Evolutionary conservation across 2,329 filamentous ascomycete species (phyloP).

Genomic region (Fusarium aywerte): DNA sequence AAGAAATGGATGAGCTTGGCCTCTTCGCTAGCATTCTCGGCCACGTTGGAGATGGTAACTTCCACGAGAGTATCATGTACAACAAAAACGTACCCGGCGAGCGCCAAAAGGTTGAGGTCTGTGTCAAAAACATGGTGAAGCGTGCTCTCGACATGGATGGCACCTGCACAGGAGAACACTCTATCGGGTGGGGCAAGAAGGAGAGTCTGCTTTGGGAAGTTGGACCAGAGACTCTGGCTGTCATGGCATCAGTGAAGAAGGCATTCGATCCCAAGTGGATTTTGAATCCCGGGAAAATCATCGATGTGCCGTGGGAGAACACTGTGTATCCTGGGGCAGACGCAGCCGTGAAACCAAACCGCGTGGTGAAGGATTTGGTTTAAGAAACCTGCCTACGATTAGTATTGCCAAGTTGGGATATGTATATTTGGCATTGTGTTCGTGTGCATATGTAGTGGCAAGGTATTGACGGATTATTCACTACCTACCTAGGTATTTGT

Average conservation of each 20-base stretch:
- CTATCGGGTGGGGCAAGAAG: slow-evolving; percentile 88
- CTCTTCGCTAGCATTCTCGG: slow-evolving; percentile 89
- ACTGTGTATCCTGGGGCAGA: slow-evolving; percentile 33
- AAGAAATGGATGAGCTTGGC: slow-evolving; percentile 86
- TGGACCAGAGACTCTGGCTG: slow-evolving; percentile 79
- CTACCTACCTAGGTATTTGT: not conserved
- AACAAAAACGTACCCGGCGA: slow-evolving; percentile 75
- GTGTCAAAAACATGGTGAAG: slow-evolving; percentile 89
- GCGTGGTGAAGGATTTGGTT: slow-evolving; percentile 20
- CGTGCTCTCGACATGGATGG: slow-evolving; percentile 95
- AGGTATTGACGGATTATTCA: not conserved
- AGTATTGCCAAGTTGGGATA: not conserved
- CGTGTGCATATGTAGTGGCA: not conserved
- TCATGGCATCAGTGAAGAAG: slow-evolving; percentile 87
- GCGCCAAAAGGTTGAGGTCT: slow-evolving; percentile 78
- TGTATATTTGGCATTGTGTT: not conserved
- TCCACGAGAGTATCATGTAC: slow-evolving; percentile 93
- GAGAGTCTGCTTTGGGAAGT: slow-evolving; percentile 81
- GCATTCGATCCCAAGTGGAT: slow-evolving; percentile 88
- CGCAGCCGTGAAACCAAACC: slow-evolving; percentile 42
- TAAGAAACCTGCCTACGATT: not conserved
- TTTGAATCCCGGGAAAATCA: slow-evolving; percentile 93
- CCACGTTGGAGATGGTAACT: slow-evolving; percentile 94
- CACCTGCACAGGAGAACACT: slow-evolving; percentile 90
- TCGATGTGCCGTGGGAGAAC: slow-evolving; percentile 68